Evolutionary conservation across 192 early-diverging fungal genomes (phyloP).

Genomic region (Piromyces sp.): DNA sequence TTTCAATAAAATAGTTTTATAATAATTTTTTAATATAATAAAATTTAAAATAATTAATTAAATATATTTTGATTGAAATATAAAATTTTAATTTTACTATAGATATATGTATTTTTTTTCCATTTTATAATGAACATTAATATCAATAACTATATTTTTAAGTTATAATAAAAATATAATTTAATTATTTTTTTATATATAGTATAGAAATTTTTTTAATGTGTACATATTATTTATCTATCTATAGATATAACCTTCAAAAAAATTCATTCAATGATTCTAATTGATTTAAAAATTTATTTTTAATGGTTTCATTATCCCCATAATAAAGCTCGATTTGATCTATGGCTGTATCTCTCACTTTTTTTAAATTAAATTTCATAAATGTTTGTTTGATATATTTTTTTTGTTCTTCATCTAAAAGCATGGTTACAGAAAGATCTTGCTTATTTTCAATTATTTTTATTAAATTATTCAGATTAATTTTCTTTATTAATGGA

Average conservation of each 20-base stretch:
- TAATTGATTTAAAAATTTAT: background rate
- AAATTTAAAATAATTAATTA: too few species aligned
- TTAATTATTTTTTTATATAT: too few species aligned
- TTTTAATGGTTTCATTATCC: background rate
- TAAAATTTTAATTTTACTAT: too few species aligned
- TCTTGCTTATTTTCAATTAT: background rate
- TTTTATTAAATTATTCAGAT: background rate
- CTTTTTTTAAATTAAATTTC: background rate
- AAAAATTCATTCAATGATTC: background rate
- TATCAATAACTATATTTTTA: too few species aligned
- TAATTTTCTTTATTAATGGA: background rate
- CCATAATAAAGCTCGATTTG: background rate
- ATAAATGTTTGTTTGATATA: background rate
- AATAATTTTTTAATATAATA: too few species aligned
- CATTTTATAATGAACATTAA: too few species aligned
- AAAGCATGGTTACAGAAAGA: background rate
- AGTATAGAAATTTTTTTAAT: too few species aligned
- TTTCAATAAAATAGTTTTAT: too few species aligned
- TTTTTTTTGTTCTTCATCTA: background rate
- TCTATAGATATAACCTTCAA: background rate
- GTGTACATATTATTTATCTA: background rate
- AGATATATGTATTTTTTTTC: too few species aligned
- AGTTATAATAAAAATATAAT: too few species aligned
- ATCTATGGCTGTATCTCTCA: background rate
- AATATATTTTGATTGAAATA: too few species aligned